Evolutionary conservation across 345 rosid genomes (phyloP), one percentile per base, ranked within the genome.

Genomic region (Pugionium cornutum): DNA sequence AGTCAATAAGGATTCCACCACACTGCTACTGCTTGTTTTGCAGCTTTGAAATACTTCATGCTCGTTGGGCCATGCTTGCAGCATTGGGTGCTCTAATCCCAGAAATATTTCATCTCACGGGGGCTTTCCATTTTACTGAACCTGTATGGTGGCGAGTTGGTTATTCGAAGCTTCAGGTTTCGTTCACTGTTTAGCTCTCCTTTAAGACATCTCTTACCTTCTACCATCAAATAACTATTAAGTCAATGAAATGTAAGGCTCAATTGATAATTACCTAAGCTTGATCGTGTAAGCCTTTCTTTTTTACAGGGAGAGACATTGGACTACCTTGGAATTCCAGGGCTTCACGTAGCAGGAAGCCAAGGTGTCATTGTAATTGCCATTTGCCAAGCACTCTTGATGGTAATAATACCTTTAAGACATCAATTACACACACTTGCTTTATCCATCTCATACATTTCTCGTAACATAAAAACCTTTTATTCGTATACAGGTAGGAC

Each of bases 11-110:
- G 18, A 18, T 18, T 18, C 18, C 18, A 18, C 18, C 18, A 18
- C 18, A 39, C 44, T 55, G 3, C 0, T 36, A 28, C 2, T 2
- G 1, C 42, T 48, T 63, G 70, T 33, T 69, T 44, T 68, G 78
- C 87, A 92, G 98, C 82, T 92, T 89, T 55, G 94, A 92, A 74
- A 86, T 88, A 83, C 83, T 89, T 46, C 97, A 92, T 77, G 94
- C 96, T 68, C 95, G 96, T 34, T 92, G 98, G 98, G 98, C 96
- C 42, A 89, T 92, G 98, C 94, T 88, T 77, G 97, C 89, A 47
- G 83, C 97, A 26, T 82, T 92, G 11, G 97, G 98, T 66, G 94
- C 87, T 79, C 58, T 92, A 6, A 64, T 89, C 72, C 97, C 98
- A 4, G 96, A 89, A 80, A 76, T 83, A 54, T 77, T 92, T n/a